Evolutionary conservation across 1,284 basidiomycete species (phyloP).

Genomic region (Xerocomus amazonicus): DNA sequence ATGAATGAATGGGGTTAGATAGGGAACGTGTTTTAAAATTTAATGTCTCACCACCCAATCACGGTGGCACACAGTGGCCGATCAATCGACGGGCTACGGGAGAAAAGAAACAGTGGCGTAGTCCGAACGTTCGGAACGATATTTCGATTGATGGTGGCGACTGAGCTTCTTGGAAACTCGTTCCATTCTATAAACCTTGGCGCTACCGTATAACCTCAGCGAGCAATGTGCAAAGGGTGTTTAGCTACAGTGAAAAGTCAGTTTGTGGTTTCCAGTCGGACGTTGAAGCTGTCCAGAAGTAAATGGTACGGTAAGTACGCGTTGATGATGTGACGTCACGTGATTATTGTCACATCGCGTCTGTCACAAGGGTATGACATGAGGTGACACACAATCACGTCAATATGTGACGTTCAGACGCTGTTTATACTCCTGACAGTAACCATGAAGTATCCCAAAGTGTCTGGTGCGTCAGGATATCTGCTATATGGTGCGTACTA

Average conservation of each 20-base stretch:
- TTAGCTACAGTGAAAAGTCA: too few species aligned
- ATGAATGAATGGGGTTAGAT: neutral
- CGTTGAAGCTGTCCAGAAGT: too few species aligned
- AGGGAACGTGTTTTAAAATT: neutral
- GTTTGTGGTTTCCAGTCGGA: too few species aligned
- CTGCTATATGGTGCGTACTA: neutral
- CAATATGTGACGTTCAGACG: slow-evolving; percentile 8
- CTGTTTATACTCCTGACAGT: neutral
- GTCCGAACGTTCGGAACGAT: neutral
- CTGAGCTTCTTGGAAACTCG: neutral
- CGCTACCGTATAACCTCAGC: too few species aligned
- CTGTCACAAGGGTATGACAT: slow-evolving; percentile 23
- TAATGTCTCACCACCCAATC: neutral
- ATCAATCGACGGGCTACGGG: neutral
- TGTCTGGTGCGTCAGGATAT: slow-evolving; percentile 21
- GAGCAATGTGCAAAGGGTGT: too few species aligned
- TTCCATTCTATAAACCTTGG: too few species aligned
- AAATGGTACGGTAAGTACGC: too few species aligned
- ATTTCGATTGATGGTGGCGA: neutral
- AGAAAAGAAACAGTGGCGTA: neutral
- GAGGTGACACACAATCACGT: neutral
- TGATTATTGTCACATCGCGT: slow-evolving; percentile 23
- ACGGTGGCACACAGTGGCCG: neutral
- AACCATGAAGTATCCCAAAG: slow-evolving; percentile 31
- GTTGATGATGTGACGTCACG: slow-evolving; percentile 1